Base-by-base conservation (phyloP, 2,329 filamentous ascomycete species). In the Pseudogymnoascus sp. region DNA sequence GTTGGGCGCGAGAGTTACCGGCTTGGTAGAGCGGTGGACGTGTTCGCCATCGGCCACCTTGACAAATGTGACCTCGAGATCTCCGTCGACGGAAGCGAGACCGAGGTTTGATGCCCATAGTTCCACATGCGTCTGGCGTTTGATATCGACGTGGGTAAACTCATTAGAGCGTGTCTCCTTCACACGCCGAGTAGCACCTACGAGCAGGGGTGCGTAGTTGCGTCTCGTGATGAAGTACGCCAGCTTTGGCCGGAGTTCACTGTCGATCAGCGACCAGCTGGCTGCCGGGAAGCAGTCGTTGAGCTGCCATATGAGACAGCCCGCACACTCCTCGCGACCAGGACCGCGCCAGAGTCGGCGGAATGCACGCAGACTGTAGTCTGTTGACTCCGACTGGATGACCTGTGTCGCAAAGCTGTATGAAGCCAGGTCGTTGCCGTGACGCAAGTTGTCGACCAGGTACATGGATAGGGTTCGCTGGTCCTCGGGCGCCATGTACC, bases 401-500 rank as follows among this genome's bases (percentile, higher is more conserved):
- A 87, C 74, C 74, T 87, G 84, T 35, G 84, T 87, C 64, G 76
- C 77, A 73, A 88, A 91, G 66, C 90, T 80, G 67, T 87, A 89
- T 63, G 86, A 80, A 75, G 88, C 83, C 5, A 85, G 70, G 7
- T 80, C 78, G 36, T 81, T 55, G 2, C 74, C 80, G 67, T 84
- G 90, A 3, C 88, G 84, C 70, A 96, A 83, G 75, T 96, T 96
- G 74, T 96, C 92, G 7, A 90, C 89, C 4, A 96, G 79, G 70
- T 96, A 96, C 4, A 91, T 84, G 2, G 91, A 91, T 63, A 96
- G 84, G 41, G 90, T 82, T 33, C 91, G 83, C 74, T 94, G 89
- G 71, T 95, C 90, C 0, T 91, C 92, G 60, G 87, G 87, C 2
- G 91, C 92, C 75, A 96, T 96, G 79, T 96, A 96, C 79, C 96